Base-by-base conservation (phyloP, 345 rosid genomes). In the Lumnitzera littorea region DNA sequence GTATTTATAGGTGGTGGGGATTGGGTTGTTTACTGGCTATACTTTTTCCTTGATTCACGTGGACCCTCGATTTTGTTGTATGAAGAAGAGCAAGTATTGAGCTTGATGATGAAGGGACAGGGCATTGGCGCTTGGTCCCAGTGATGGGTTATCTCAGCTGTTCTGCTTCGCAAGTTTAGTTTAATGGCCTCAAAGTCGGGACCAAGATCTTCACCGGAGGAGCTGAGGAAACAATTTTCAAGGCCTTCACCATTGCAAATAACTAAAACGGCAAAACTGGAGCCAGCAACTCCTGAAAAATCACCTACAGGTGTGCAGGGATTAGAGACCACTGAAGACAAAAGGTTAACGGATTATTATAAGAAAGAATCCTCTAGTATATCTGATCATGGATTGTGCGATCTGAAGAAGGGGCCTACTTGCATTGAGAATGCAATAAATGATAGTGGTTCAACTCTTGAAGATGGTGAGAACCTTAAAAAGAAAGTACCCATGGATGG, bases 131-230 rank as follows among this genome's bases (percentile, higher is more conserved):
- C 70, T 27, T 60, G 66, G 63, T 74, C 56, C 55, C 62, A 62
- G 75, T 75, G 56, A 74, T 73, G 74, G 79, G 57, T 66, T 65
- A 62, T 46, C 51, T 25, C 15, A 48, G 27, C 60, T 36, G 66
- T 53, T 54, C 41, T 67, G 13, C 65, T 14, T 74, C 62, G 58
- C 51, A 50, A 46, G 55, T 67, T 53, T 66, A 59, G 60, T 68
- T 70, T 43, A 20, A 81, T 85, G 96, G 89, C 96, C 68, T 83
- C 89, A 11, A 79, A 72, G 68, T 74, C 58, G 57, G 69, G 71
- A 66, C 24, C 60, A 49, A 68, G 74, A 68, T 60, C 71, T 70
- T 79, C 78, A 15, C 78, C 69, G 0, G 87, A 72, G 62, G 57
- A 55, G 74, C 79, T 58, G 48, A 79, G 69, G 73, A 80, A 69